A percentile compares a stretch with the other conserved stretches of the same genome.
phyloP scores from a whole-genome alignment of 495 filamentous ascomycete species.

The Penicillium soppii region DNA sequence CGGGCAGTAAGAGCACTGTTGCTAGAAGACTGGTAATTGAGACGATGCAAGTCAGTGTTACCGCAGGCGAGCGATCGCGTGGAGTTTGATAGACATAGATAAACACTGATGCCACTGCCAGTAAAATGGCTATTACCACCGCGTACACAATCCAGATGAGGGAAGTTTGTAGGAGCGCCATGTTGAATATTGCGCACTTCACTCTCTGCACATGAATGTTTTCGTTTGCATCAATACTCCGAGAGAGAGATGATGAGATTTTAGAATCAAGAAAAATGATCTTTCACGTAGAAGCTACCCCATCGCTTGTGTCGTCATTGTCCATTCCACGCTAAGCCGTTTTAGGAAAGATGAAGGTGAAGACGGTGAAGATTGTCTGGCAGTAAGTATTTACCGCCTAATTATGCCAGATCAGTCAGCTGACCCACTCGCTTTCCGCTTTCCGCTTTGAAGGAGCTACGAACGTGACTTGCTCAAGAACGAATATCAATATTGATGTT shows the following conservation, averaged over 20 bases:
- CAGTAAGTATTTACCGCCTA: background rate
- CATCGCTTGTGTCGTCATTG: conserved; percentile 11
- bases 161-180: conserved; percentile 76
- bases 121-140: conserved; percentile 68
- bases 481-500: conserved; percentile 3
- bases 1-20: conserved; percentile 87
- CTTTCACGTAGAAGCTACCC: background rate
- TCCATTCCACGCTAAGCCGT: background rate
- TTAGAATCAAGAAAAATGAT: background rate
- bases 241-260: background rate
- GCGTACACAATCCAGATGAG: conserved; percentile 93
- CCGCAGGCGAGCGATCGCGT: conserved; percentile 75
- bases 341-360: background rate
- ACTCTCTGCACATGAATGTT: background rate
- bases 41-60: conserved; percentile 80
- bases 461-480: conserved; percentile 1
- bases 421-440: background rate
- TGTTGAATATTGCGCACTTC: conserved; percentile 24
- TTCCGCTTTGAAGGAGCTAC: conserved; percentile 7
- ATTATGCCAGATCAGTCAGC: conserved; percentile 2
- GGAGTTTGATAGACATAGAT: conserved; percentile 86
- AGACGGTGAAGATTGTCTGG: background rate
- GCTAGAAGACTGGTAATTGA: conserved; percentile 84
- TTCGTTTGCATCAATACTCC: background rate
- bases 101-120: conserved; percentile 73